Conservation (phyloP, 306 rosid genomes). For the Erythrophleum fordii region DNA sequence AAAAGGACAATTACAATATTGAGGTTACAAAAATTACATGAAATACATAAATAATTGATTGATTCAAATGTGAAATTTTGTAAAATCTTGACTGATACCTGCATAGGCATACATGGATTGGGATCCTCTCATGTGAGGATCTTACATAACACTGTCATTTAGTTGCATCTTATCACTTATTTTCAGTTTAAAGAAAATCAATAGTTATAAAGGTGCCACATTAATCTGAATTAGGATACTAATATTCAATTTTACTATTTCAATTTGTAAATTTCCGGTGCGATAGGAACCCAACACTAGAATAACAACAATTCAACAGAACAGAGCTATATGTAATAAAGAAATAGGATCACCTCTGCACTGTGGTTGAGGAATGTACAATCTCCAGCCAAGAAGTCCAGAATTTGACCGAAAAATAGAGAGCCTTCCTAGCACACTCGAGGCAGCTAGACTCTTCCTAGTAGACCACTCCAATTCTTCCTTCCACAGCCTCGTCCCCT, state of each 20-base stretch:
- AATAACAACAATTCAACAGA: background rate
- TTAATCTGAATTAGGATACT: background rate
- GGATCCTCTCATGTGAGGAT: background rate
- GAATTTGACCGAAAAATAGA: background rate
- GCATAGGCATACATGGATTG: too few species aligned
- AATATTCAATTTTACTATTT: background rate
- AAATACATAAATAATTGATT: conserved; percentile 7
- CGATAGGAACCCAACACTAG: background rate
- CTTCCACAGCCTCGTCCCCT: background rate
- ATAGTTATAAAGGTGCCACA: background rate
- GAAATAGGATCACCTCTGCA: background rate
- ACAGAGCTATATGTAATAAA: background rate
- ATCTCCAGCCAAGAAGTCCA: background rate
- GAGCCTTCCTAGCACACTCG: background rate
- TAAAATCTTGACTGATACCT: too few species aligned
- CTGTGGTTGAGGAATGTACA: too few species aligned
- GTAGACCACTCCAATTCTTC: background rate
- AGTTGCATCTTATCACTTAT: background rate
- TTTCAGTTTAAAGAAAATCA: background rate
- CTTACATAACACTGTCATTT: background rate
- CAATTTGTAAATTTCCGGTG: background rate
- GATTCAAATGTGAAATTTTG: background rate
- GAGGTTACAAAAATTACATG: conserved; percentile 6
- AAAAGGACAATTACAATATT: conserved; percentile 13
- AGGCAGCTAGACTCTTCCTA: background rate